phyloP scores from a whole-genome alignment of 805 yeast species.

The Wickerhamiella kurtzmanii region DNA sequence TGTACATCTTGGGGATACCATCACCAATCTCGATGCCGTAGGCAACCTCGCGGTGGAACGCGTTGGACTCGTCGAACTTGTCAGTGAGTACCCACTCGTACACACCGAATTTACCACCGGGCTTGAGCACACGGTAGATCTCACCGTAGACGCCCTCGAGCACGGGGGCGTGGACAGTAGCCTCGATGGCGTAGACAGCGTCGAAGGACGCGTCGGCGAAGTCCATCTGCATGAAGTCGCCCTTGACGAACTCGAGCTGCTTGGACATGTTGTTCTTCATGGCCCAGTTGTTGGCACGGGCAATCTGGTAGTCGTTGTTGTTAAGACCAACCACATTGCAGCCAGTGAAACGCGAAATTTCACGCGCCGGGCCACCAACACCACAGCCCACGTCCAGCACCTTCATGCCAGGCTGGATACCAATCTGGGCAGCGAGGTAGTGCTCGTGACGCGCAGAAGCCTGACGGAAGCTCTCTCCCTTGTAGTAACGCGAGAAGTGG shows the following conservation, averaged over 20 bases:
- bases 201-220: constrained; percentile 82
- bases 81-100: constrained; percentile 99
- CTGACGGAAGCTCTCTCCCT: constrained; percentile 86
- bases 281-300: constrained; percentile 77
- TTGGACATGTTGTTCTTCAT: constrained; percentile 47
- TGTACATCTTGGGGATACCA: constrained; percentile 96
- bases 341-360: constrained; percentile 82
- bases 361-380: constrained; percentile 98
- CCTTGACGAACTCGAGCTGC: constrained; percentile 78
- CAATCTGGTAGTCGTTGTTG: constrained; percentile 91
- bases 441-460: constrained; percentile 94
- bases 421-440: constrained; percentile 78
- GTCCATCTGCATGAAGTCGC: constrained; percentile 99
- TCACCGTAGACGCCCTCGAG: constrained; percentile 92
- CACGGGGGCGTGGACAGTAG: constrained; percentile 95
- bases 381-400: constrained; percentile 98
- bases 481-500: constrained; percentile 90
- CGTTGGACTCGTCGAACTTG: constrained; percentile 70
- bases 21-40: constrained; percentile 98
- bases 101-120: constrained; percentile 96
- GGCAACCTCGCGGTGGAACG: constrained; percentile 84
- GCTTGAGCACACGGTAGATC: constrained; percentile 88
- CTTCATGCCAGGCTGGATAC: constrained; percentile 61
- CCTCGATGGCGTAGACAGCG: constrained; percentile 96
- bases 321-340: constrained; percentile 79